phyloP scores from a whole-genome alignment of 495 filamentous ascomycete genomes.

The Xanthoparmelia taractica region DNA sequence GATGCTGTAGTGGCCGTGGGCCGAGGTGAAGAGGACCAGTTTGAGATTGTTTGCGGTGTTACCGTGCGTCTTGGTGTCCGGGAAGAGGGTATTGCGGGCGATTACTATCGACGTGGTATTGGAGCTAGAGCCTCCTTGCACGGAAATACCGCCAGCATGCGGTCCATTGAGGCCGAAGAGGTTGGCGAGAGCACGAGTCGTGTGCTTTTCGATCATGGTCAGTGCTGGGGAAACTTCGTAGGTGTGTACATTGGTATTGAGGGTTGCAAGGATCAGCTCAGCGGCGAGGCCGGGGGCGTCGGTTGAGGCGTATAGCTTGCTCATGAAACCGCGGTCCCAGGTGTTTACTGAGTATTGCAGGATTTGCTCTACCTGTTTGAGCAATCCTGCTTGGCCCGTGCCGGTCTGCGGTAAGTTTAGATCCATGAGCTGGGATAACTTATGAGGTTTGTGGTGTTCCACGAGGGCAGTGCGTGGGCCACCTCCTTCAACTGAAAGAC shows the following conservation, averaged over 20 bases:
- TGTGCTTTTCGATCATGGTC: slow-evolving; percentile 76
- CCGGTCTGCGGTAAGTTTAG: slow-evolving; percentile 59
- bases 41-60: slow-evolving; percentile 40
- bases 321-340: slow-evolving; percentile 84
- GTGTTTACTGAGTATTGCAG: slow-evolving; percentile 86
- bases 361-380: slow-evolving; percentile 86
- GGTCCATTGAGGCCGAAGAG: slow-evolving; percentile 70
- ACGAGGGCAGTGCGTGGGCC: slow-evolving; percentile 54
- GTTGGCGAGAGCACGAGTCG: slow-evolving; percentile 56
- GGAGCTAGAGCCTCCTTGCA: slow-evolving; percentile 76
- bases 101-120: slow-evolving; percentile 85
- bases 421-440: slow-evolving; percentile 56
- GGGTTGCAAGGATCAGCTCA: slow-evolving; percentile 30
- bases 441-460: slow-evolving; percentile 61
- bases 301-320: slow-evolving; percentile 72
- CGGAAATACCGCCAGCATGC: slow-evolving; percentile 76
- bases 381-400: slow-evolving; percentile 69
- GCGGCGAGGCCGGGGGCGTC: slow-evolving; percentile 77
- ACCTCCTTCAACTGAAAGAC: slow-evolving; percentile 39
- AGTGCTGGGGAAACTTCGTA: slow-evolving; percentile 86
- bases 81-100: slow-evolving; percentile 79
- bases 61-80: slow-evolving; percentile 63
- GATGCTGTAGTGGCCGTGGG: slow-evolving; percentile 88
- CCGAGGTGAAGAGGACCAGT: slow-evolving; percentile 82
- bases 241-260: slow-evolving; percentile 73